phyloP scores from a whole-genome alignment of 768 basidiomycete species.

The Suillus tomentosus region DNA sequence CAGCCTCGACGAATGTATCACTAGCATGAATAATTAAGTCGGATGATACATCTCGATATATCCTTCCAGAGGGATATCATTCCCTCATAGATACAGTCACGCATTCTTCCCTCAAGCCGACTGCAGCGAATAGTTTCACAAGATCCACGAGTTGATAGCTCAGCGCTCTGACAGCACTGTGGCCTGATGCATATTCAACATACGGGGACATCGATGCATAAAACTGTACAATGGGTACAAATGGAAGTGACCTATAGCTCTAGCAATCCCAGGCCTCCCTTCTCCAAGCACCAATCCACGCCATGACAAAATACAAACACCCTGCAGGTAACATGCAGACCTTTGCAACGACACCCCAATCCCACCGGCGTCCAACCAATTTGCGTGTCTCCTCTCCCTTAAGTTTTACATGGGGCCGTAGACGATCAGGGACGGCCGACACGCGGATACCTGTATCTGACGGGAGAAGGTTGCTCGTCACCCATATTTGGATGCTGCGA shows the following conservation, averaged over 20 bases:
- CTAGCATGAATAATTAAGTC: background rate
- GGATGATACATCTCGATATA: background rate
- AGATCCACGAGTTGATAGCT: background rate
- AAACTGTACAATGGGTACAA: background rate
- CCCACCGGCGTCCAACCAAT: constrained; percentile 65
- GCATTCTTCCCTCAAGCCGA: background rate
- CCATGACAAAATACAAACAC: constrained; percentile 76
- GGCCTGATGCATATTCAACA: background rate
- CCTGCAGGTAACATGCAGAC: constrained; percentile 77
- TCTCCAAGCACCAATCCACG: constrained; percentile 58
- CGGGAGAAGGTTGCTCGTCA: constrained; percentile 78
- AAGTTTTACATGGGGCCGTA: constrained; percentile 26
- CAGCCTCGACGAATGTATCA: background rate
- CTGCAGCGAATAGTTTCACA: background rate
- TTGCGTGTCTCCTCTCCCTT: constrained; percentile 23
- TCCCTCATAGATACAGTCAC: background rate
- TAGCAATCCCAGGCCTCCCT: constrained; percentile 37
- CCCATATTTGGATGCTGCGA: constrained; percentile 90
- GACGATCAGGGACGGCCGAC: constrained; percentile 22
- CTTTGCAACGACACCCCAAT: constrained; percentile 72
- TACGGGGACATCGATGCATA: background rate
- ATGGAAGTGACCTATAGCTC: background rate
- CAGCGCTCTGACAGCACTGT: background rate
- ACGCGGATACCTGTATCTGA: constrained; percentile 14
- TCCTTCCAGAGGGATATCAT: background rate